These are phyloP conservation scores for Pleurotus djamor DNA, from an alignment of 768 basidiomycete species.

Conservation along the genomic window DNA sequence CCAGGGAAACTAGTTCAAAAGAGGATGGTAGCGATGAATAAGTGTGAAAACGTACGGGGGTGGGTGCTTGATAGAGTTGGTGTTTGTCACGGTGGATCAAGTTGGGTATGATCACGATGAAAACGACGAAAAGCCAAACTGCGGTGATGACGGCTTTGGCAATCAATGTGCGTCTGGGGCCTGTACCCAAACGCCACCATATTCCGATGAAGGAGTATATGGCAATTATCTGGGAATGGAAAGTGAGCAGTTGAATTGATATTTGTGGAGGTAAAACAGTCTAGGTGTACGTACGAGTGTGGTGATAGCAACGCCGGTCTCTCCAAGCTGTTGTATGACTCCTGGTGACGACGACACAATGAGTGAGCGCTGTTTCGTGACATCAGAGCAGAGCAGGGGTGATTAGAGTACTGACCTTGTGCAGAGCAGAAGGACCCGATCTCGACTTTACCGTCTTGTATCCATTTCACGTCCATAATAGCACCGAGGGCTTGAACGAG, in stretches of 20 bases:
- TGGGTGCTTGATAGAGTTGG: neutral
- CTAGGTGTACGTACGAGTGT: constrained; percentile 3
- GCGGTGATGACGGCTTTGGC: constrained; percentile 17
- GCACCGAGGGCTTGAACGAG: constrained; percentile 1
- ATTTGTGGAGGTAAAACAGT: neutral
- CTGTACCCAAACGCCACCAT: constrained; percentile 8
- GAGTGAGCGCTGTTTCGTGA: neutral
- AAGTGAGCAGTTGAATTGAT: neutral
- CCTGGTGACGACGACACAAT: neutral
- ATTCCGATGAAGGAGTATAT: constrained; percentile 6
- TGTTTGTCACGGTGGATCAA: neutral
- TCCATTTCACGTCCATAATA: constrained; percentile 7
- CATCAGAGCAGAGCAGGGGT: neutral
- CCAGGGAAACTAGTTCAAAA: neutral
- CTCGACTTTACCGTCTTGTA: constrained; percentile 1
- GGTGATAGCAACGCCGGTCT: constrained; percentile 7
- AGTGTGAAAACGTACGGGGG: neutral
- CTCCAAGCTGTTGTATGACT: constrained; percentile 1
- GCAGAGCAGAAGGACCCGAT: constrained; percentile 2
- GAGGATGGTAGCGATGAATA: neutral
- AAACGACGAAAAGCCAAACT: constrained; percentile 24
- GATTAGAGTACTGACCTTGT: constrained; percentile 1
- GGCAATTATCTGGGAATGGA: constrained; percentile 2
- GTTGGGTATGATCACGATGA: neutral
- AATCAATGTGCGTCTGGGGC: neutral